These are phyloP conservation scores for Pseudogymnoascus sp. DNA, from an alignment of 2,329 filamentous ascomycete genomes.

Conservation along the genomic window DNA sequence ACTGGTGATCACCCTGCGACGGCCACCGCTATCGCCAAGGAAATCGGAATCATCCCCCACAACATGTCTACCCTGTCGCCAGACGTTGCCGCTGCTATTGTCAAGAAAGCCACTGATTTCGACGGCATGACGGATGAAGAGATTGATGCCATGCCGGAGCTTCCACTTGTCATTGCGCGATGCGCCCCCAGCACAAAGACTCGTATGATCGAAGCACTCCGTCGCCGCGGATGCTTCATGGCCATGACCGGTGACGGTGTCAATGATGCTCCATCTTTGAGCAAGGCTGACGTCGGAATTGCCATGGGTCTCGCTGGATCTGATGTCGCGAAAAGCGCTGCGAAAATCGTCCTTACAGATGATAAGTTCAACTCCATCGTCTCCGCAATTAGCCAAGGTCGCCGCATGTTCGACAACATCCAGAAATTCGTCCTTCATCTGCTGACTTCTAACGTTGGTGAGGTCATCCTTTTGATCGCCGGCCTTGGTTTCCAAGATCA, in stretches of 20 bases:
- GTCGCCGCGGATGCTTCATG: conserved; percentile 39
- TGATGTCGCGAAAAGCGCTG: conserved; percentile 56
- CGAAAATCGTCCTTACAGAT: conserved; percentile 45
- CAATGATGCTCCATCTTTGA: conserved; percentile 46
- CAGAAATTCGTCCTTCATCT: conserved; percentile 50
- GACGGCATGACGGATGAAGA: conserved; percentile 37
- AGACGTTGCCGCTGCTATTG: conserved; percentile 39
- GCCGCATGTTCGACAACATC: conserved; percentile 46
- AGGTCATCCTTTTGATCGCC: conserved; percentile 47
- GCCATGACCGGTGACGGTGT: conserved; percentile 51
- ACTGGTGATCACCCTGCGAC: conserved; percentile 51
- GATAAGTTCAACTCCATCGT: conserved; percentile 48
- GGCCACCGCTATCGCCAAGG: conserved; percentile 46
- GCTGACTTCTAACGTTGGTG: conserved; percentile 46
- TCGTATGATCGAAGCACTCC: conserved; percentile 46
- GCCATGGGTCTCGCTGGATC: conserved; percentile 55
- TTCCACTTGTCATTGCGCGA: conserved; percentile 45
- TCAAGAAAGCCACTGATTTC: conserved; percentile 46
- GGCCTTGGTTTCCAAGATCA: conserved; percentile 50
- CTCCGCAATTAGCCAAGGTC: conserved; percentile 43
- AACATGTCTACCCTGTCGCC: conserved; percentile 36
- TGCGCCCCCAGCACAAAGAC: conserved; percentile 46
- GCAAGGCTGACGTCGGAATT: conserved; percentile 46
- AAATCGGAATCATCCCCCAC: conserved; percentile 46
- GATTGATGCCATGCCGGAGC: conserved; percentile 40